These are phyloP conservation scores for Multifurca ochricompacta DNA, from an alignment of 768 basidiomycete species.

Conservation along the genomic window DNA sequence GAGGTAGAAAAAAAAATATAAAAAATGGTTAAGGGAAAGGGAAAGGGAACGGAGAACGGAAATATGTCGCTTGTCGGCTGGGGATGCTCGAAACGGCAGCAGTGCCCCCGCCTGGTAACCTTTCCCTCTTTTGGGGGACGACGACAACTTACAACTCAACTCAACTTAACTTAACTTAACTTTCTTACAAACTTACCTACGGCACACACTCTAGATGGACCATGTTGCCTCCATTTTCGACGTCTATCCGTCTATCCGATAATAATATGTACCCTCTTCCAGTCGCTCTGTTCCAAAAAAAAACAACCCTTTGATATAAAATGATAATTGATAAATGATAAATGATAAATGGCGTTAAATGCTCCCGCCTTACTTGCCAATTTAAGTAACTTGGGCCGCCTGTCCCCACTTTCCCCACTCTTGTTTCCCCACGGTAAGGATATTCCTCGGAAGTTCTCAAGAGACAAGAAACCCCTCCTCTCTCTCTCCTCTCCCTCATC, in stretches of 20 bases:
- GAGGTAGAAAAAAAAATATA: slow-evolving; percentile 17
- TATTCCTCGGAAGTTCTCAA: not conserved
- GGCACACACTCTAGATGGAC: too few relatives aligned
- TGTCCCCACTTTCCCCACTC: not conserved
- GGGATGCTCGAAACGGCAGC: slow-evolving; percentile 1
- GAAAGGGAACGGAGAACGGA: too few relatives aligned
- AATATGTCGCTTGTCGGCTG: slow-evolving; percentile 18
- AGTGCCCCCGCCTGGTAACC: slow-evolving; percentile 1
- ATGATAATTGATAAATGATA: too few relatives aligned
- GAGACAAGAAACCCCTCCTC: too few relatives aligned
- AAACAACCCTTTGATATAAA: too few relatives aligned
- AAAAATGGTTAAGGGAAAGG: too few relatives aligned
- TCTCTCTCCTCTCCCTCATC: not conserved
- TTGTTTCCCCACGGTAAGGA: not conserved
- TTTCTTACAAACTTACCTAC: too few relatives aligned
- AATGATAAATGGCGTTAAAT: too few relatives aligned
- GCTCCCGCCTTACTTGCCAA: not conserved
- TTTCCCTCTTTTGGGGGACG: slow-evolving; percentile 4
- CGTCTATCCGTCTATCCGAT: not conserved
- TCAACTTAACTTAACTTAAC: too few relatives aligned
- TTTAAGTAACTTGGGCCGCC: not conserved
- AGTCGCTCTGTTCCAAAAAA: not conserved
- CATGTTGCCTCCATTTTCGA: too few relatives aligned
- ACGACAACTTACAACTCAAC: not conserved
- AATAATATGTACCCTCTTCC: slow-evolving; percentile 1